phyloP scores from a whole-genome alignment of 371 early-diverging fungal species.

The Syncephalastrum racemosum region DNA sequence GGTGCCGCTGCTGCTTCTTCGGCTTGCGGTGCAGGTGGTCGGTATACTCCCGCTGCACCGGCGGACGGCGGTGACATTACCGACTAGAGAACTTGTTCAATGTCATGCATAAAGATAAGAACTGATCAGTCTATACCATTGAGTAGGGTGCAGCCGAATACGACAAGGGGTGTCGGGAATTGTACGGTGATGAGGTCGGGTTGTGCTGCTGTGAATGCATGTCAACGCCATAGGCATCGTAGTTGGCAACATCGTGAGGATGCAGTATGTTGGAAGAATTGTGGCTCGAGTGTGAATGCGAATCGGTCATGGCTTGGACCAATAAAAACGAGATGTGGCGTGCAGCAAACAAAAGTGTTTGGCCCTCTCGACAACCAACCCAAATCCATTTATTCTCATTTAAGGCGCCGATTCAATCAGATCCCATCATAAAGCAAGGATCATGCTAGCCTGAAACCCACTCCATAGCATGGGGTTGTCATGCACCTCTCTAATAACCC shows the following conservation, averaged over 20 bases:
- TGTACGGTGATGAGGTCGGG: conserved; percentile 11
- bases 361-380: too few species aligned
- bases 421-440: too few species aligned
- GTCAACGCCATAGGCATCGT: conserved; percentile 5
- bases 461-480: too few species aligned
- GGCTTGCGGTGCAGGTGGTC: conserved; percentile 7
- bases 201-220: not conserved
- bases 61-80: conserved; percentile 1
- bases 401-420: too few species aligned
- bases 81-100: not conserved
- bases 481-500: too few species aligned
- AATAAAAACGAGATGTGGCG: conserved; percentile 6
- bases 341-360: too few species aligned
- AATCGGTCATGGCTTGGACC: conserved; percentile 17
- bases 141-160: not conserved
- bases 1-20: conserved; percentile 11
- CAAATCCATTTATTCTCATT: too few species aligned
- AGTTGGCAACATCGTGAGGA: not conserved
- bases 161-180: conserved; percentile 1
- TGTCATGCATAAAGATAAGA: conserved; percentile 1
- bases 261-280: conserved; percentile 11
- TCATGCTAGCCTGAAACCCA: too few species aligned
- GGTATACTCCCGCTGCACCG: not conserved
- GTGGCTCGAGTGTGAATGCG: conserved; percentile 11
- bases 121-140: not conserved